Conservation (phyloP, 352 stramenopile species). For the Phytophthora hibernalis region DNA sequence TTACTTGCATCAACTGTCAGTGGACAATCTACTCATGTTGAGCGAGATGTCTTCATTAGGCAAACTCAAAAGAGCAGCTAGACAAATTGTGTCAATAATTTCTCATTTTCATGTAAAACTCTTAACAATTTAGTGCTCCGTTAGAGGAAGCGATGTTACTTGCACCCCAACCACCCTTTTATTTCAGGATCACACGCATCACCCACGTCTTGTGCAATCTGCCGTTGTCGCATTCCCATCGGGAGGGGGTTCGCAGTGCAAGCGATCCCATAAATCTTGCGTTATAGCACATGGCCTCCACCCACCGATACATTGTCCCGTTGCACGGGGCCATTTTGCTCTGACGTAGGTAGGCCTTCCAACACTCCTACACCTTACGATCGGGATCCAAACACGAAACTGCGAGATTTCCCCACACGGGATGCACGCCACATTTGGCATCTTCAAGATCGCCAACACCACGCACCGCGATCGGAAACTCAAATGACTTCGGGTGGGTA, state of each 20-base stretch:
- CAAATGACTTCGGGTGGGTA: conserved; percentile 5
- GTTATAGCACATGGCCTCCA: conserved; percentile 31
- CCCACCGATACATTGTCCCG: conserved; percentile 31
- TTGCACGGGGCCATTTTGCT: conserved; percentile 28
- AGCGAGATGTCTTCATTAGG: too few relatives aligned
- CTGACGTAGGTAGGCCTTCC: conserved; percentile 12
- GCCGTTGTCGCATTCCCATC: conserved; percentile 26
- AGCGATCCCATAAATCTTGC: conserved; percentile 25
- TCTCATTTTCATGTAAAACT: too few relatives aligned
- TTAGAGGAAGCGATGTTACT: background rate
- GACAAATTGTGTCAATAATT: too few relatives aligned
- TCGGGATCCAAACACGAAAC: conserved; percentile 16
- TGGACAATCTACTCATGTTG: too few relatives aligned
- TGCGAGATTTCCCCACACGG: conserved; percentile 21
- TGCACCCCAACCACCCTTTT: conserved; percentile 16
- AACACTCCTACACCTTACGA: background rate
- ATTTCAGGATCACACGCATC: conserved; percentile 11
- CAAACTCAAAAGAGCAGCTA: too few relatives aligned
- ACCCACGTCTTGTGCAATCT: conserved; percentile 22
- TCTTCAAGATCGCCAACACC: conserved; percentile 31
- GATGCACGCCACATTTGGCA: conserved; percentile 18
- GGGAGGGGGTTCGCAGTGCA: conserved; percentile 16
- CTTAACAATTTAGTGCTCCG: too few relatives aligned
- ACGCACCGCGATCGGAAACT: conserved; percentile 6
- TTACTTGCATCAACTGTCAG: too few relatives aligned